phyloP scores from a whole-genome alignment of 2,329 filamentous ascomycete genomes.

The Raffaelea albimanens region DNA sequence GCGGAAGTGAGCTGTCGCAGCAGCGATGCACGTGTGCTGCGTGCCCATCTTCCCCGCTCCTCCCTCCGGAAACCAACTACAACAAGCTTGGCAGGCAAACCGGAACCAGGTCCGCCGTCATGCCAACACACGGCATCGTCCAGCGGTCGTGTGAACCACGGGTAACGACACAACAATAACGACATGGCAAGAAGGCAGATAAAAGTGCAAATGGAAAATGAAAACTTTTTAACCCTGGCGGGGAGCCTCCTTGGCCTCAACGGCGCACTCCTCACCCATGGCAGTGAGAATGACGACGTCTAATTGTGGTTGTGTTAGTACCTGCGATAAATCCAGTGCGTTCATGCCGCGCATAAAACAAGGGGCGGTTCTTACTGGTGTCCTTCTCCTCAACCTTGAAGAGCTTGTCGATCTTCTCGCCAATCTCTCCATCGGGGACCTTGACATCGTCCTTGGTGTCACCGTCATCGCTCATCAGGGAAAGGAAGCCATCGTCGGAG shows the following conservation, averaged over 20 bases:
- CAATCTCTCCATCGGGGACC: slow-evolving; percentile 80
- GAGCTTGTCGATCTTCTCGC: slow-evolving; percentile 74
- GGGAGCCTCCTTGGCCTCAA: slow-evolving; percentile 92
- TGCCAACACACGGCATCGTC: background rate
- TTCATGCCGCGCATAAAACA: slow-evolving; percentile 3
- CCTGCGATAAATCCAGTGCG: too few species aligned
- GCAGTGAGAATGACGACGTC: slow-evolving; percentile 87
- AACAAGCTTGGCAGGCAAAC: slow-evolving; percentile 4
- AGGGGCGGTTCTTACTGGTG: slow-evolving; percentile 58
- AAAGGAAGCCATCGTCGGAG: slow-evolving; percentile 88
- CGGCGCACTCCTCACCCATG: slow-evolving; percentile 89
- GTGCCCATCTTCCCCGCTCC: background rate
- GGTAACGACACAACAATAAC: slow-evolving; percentile 8
- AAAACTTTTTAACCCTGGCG: slow-evolving; percentile 21
- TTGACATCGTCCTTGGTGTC: slow-evolving; percentile 91
- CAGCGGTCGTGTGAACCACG: background rate
- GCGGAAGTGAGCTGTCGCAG: slow-evolving; percentile 1
- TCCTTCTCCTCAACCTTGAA: slow-evolving; percentile 81
- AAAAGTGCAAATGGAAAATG: slow-evolving; percentile 1
- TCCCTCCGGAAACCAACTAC: slow-evolving; percentile 5
- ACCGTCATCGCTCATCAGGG: slow-evolving; percentile 82
- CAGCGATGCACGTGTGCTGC: slow-evolving; percentile 1
- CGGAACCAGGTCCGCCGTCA: background rate
- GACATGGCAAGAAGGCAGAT: slow-evolving; percentile 7
- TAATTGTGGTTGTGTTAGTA: slow-evolving; percentile 27